Percentiles rank a stretch among this genome's conserved stretches.
Conservation (phyloP, 768 basidiomycete genomes). For the Panaeolus papilionaceus region DNA sequence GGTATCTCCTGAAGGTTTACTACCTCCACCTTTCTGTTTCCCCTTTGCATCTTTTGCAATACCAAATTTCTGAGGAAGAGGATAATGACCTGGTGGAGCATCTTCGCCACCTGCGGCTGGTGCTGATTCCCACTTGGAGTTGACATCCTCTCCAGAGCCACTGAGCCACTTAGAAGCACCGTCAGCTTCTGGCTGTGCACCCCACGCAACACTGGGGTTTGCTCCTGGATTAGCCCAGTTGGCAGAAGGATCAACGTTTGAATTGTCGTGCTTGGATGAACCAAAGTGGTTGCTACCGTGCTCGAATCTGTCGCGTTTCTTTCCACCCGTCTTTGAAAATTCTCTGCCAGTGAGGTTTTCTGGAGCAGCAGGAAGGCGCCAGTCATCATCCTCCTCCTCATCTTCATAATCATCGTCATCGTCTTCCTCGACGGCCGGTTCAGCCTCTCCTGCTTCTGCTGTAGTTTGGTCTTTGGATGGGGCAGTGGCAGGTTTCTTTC, state of each 20-base stretch:
- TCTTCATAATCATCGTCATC: neutral
- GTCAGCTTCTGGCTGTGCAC: neutral
- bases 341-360: neutral
- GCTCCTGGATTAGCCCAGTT: neutral
- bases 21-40: slow-evolving; percentile 15
- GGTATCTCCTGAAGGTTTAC: neutral
- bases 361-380: neutral
- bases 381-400: slow-evolving; percentile 17
- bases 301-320: slow-evolving; percentile 12
- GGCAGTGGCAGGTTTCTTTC: slow-evolving; percentile 6
- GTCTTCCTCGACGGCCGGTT: slow-evolving; percentile 12
- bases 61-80: neutral
- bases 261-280: neutral
- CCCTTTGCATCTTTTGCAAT: neutral
- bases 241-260: neutral
- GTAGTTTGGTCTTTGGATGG: neutral
- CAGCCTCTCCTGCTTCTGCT: slow-evolving; percentile 11
- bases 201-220: neutral
- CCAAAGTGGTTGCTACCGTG: neutral
- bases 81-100: neutral
- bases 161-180: neutral
- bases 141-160: neutral
- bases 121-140: neutral
- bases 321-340: slow-evolving; percentile 1
- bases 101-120: neutral